phyloP scores from a whole-genome alignment of 345 rosid species.

The Syzygium aromaticum region DNA sequence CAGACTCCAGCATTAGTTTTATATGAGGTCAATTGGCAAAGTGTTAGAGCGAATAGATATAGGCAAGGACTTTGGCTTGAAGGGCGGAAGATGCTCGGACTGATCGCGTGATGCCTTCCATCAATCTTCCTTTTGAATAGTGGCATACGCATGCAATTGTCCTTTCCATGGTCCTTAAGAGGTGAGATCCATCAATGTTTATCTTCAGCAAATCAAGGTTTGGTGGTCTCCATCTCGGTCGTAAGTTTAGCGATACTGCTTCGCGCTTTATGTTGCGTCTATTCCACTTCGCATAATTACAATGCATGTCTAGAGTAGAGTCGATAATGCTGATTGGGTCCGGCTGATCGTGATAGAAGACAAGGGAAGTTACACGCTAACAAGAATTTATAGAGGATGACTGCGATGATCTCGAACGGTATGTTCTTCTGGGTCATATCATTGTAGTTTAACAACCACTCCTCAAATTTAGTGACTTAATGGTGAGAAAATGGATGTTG shows the following conservation, averaged over 20 bases:
- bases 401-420: neutral
- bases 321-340: neutral
- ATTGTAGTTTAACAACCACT: neutral
- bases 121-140: neutral
- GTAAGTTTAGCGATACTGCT: neutral
- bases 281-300: neutral
- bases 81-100: neutral
- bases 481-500: neutral
- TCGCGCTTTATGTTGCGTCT: neutral
- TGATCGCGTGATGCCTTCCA: neutral
- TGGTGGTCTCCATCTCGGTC: fast-evolving
- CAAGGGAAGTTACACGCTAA: neutral
- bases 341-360: neutral
- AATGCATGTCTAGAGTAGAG: neutral
- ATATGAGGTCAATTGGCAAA: neutral
- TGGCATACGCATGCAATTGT: neutral
- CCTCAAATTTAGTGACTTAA: neutral
- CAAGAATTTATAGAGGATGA: neutral
- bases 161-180: neutral
- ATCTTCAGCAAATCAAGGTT: neutral
- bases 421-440: neutral
- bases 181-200: neutral
- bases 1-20: neutral
- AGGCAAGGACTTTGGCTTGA: neutral
- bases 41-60: neutral